These are phyloP conservation scores for Copromyces sp. DNA, from an alignment of 495 filamentous ascomycete species.

Conservation along the genomic window DNA sequence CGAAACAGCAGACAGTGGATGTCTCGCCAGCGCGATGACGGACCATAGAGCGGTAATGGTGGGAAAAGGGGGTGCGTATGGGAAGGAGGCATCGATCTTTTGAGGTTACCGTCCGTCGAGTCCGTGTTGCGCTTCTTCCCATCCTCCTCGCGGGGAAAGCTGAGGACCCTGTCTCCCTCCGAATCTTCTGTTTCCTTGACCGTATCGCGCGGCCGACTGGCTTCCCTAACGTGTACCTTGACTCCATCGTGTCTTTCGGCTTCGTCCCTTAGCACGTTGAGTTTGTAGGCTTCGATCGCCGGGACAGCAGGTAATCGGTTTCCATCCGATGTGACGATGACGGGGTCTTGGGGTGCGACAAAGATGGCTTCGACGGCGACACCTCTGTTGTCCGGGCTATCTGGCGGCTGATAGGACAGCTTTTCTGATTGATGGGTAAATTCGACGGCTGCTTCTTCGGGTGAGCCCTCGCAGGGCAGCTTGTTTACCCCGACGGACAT, in stretches of 20 bases:
- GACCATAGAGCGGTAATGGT: constrained; percentile 72
- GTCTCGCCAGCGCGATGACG: constrained; percentile 51
- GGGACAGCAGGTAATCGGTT: constrained; percentile 55
- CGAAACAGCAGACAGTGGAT: constrained; percentile 57
- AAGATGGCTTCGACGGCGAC: constrained; percentile 56
- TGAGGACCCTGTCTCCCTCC: constrained; percentile 4
- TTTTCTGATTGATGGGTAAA: constrained; percentile 51
- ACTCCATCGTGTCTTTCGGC: constrained; percentile 20
- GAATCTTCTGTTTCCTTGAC: constrained; percentile 3
- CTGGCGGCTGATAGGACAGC: constrained; percentile 37
- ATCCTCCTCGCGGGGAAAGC: constrained; percentile 4
- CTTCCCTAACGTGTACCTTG: constrained; percentile 15
- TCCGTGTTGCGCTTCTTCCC: constrained; percentile 5
- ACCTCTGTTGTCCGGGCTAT: constrained; percentile 17
- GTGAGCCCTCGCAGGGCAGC: not conserved
- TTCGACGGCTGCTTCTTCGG: constrained; percentile 20
- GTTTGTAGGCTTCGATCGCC: constrained; percentile 51
- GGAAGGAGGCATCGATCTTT: constrained; percentile 44
- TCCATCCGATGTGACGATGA: constrained; percentile 57
- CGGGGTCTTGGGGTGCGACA: constrained; percentile 58
- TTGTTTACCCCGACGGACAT: not conserved
- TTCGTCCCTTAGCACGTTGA: constrained; percentile 53
- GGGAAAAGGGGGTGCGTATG: constrained; percentile 81
- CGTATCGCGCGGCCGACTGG: constrained; percentile 7
- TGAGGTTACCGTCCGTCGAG: constrained; percentile 27